A percentile compares a stretch with the other conserved stretches of the same genome.
phyloP scores from a whole-genome alignment of 2,329 filamentous ascomycete genomes.

The Fusarium protoensiforme region DNA sequence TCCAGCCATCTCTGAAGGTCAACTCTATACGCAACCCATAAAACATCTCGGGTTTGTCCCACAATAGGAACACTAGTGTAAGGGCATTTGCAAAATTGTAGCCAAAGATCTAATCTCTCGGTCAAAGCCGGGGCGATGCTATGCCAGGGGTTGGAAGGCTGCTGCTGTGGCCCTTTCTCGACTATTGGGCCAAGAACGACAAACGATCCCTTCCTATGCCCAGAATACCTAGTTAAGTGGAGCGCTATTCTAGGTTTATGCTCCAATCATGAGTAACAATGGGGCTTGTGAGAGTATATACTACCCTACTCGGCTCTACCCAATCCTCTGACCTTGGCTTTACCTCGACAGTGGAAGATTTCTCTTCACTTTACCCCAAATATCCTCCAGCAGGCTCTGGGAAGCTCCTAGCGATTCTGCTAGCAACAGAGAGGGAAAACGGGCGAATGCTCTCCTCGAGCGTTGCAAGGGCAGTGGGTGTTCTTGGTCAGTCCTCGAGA shows the following conservation, averaged over 20 bases:
- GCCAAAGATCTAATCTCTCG: neutral
- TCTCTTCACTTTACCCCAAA: neutral
- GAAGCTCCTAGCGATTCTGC: neutral
- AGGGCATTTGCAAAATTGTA: neutral
- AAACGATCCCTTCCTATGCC: neutral
- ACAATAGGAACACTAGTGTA: neutral
- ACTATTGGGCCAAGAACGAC: neutral
- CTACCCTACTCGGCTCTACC: neutral
- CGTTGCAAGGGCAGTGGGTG: neutral
- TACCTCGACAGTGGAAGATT: neutral
- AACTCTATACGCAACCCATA: neutral
- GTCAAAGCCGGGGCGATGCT: neutral
- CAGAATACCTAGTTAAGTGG: neutral
- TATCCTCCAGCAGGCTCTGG: neutral
- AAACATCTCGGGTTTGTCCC: neutral
- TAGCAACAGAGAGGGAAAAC: neutral
- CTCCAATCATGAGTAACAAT: neutral
- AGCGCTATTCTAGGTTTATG: neutral
- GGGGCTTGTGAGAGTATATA: neutral
- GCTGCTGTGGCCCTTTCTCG: neutral
- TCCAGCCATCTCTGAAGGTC: neutral
- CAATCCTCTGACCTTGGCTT: neutral
- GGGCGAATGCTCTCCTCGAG: neutral
- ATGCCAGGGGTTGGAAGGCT: neutral
- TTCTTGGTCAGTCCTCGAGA: neutral